phyloP scores from a whole-genome alignment of 108 stramenopile genomes.

The Skeletonema menzelii region DNA sequence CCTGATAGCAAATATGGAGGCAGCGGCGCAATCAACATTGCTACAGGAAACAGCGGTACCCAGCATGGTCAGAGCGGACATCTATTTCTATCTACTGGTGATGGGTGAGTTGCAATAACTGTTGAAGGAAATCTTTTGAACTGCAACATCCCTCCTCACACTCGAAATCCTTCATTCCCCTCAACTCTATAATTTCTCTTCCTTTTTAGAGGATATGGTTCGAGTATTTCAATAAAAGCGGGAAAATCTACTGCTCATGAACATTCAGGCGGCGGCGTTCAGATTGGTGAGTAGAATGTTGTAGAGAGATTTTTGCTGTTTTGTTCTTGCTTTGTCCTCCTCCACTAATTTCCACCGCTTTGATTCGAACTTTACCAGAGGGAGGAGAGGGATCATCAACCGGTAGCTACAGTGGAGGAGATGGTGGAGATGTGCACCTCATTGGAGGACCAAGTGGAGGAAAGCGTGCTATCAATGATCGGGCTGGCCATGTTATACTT shows the following conservation, averaged over 20 bases:
- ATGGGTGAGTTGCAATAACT: slow-evolving; percentile 3
- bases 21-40: slow-evolving; percentile 10
- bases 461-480: slow-evolving; percentile 2
- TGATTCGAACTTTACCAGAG: not conserved
- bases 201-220: not conserved
- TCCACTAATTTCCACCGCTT: not conserved
- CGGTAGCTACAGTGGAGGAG: slow-evolving; percentile 10
- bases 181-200: not conserved
- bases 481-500: slow-evolving; percentile 8
- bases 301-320: not conserved
- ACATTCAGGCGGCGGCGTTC: slow-evolving; percentile 4
- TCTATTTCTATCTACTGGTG: not conserved
- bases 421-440: slow-evolving; percentile 20
- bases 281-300: not conserved
- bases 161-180: not conserved
- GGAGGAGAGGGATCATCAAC: slow-evolving; percentile 13
- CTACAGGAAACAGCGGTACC: slow-evolving; percentile 4
- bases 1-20: not conserved
- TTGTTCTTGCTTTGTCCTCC: not conserved
- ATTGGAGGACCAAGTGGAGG: slow-evolving; percentile 12
- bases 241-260: slow-evolving; percentile 14
- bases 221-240: slow-evolving; percentile 4
- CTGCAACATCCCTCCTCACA: not conserved
- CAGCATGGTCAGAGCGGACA: not conserved
- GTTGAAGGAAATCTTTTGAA: not conserved